Percentiles rank a stretch among this genome's conserved stretches.
phyloP scores from a whole-genome alignment of 163 green algal genomes.

The Scenedesmus sp. region DNA sequence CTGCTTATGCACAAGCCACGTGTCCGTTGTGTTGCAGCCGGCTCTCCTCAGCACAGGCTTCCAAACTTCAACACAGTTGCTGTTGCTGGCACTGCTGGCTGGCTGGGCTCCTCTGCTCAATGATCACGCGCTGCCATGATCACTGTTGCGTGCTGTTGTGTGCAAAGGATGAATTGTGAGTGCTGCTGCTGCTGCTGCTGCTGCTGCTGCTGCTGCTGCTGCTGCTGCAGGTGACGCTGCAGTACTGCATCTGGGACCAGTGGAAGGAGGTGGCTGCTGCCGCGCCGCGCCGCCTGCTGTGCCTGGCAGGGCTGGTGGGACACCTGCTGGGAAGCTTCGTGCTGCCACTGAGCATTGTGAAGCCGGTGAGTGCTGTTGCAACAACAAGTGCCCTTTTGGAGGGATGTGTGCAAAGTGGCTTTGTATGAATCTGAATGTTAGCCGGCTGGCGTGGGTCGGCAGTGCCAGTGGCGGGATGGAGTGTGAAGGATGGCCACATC shows the following conservation, averaged over 20 bases:
- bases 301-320: conserved; percentile 21
- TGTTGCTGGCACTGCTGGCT: neutral
- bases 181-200: neutral
- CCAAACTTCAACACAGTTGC: too few species aligned
- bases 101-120: neutral
- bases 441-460: too few species aligned
- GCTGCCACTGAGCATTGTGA: conserved; percentile 38
- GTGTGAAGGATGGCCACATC: too few species aligned
- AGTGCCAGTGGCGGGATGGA: too few species aligned
- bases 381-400: neutral
- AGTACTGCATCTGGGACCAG: conserved; percentile 52
- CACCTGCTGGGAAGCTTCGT: neutral
- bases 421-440: too few species aligned
- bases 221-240: conserved; percentile 44
- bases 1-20: neutral
- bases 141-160: too few species aligned
- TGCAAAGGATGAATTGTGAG: too few species aligned
- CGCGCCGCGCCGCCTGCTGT: conserved; percentile 16
- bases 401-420: too few species aligned
- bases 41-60: too few species aligned
- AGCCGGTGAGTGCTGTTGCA: conserved; percentile 20
- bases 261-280: conserved; percentile 34
- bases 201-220: neutral
- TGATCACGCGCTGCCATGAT: too few species aligned
- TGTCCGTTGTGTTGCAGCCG: neutral